Base-by-base conservation (phyloP, 768 basidiomycete species). In the Pholiota microspora region DNA sequence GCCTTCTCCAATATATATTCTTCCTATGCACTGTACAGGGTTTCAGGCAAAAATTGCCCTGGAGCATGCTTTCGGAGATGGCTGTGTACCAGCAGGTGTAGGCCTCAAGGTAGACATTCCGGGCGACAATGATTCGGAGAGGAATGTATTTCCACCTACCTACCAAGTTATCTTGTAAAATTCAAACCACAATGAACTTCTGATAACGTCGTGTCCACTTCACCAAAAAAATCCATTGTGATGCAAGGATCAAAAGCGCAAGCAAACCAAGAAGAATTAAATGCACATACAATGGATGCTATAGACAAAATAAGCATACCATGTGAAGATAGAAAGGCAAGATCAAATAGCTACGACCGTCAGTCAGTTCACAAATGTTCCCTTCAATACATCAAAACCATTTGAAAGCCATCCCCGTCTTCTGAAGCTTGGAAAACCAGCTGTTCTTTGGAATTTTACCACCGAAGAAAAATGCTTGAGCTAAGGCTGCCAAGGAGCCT, bases 21-120 rank as follows among this genome's bases (percentile, higher is more conserved):
- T 93, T 0, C 92, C 91, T 0, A 88, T 94, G 84, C 92, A 94
- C 65, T 94, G 92, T 62, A 83, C 88, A 2, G 91, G 91, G 3
- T 89, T 92, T 63, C 76, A 78, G n/a, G 79, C 80, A 31, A 92
- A 93, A 67, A 66, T 89, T 7, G 88, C 85, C 1, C 68, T 94
- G 61, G 83, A 85, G 64, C 67, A 69, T 4, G 88, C 79, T 2
- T 74, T 94, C 15, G 91, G 90, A 18, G 82, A 88, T 49, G 83
- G 83, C 1, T 86, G 86, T 61, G 89, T 94, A 10, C 88, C 91
- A 0, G 87, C 84, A 3, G 89, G 89, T 4, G 84, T 85, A 2
- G 91, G 92, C 12, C 76, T 85, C 21, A 83, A 77, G 57, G 77
- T 91, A 3, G 75, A 83, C 4, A 63, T 92, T 32, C 60, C 69